phyloP scores from a whole-genome alignment of 257 asterid species.

The Ehretia macrophylla region DNA sequence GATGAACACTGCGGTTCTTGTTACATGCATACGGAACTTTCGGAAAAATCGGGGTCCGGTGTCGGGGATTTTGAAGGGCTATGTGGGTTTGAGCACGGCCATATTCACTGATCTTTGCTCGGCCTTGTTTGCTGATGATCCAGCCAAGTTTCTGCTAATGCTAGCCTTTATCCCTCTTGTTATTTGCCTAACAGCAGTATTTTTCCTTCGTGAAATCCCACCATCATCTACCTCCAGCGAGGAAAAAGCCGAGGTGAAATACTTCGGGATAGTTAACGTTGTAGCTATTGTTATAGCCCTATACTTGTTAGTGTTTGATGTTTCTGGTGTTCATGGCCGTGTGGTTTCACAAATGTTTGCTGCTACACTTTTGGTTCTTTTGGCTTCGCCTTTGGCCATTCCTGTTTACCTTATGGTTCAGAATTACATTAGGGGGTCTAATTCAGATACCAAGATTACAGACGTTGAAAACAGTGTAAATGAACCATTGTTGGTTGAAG shows the following conservation, averaged over 20 bases:
- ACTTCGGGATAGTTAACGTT: conserved; percentile 14
- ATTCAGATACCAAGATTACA: not conserved
- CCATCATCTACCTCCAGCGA: conserved; percentile 1
- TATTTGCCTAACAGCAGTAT: conserved; percentile 10
- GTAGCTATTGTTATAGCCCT: conserved; percentile 5
- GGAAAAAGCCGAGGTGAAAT: conserved; percentile 12
- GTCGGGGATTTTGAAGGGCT: conserved; percentile 26
- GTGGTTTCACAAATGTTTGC: conserved; percentile 13
- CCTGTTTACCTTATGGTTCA: conserved; percentile 8
- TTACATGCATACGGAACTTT: conserved; percentile 31
- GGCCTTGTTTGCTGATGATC: conserved; percentile 11
- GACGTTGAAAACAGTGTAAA: not conserved
- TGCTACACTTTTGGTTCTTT: conserved; percentile 4
- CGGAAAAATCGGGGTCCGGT: conserved; percentile 22
- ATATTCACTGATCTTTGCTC: conserved; percentile 24
- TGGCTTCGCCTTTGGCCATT: conserved; percentile 15
- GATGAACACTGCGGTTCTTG: conserved; percentile 32
- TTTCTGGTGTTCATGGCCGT: conserved; percentile 21
- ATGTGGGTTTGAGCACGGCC: conserved; percentile 21
- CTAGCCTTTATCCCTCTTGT: conserved; percentile 11
- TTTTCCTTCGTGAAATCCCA: conserved; percentile 22
- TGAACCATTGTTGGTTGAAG: conserved; percentile 6
- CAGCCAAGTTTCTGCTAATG: conserved; percentile 13
- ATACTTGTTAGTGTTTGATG: conserved; percentile 15
- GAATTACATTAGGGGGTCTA: conserved; percentile 1